Base-by-base conservation (phyloP, 768 basidiomycete species). In the Hygrocybe coccinea region DNA sequence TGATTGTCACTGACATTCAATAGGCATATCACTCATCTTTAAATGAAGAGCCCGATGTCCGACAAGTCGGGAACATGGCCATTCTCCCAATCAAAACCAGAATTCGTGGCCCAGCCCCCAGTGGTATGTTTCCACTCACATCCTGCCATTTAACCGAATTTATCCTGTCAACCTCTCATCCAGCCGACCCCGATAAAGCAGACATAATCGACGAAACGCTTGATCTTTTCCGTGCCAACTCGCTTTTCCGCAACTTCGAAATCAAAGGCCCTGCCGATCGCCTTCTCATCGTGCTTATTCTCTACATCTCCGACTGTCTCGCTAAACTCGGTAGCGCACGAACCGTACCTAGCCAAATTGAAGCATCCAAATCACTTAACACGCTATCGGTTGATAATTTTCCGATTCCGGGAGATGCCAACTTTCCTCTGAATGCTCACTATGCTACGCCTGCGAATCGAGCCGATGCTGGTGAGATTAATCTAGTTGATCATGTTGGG, bases 211-310 rank as follows among this genome's bases (percentile, higher is more conserved):
- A 97, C 72, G 97, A 99, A 73, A 87, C 93, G 1, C 78, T 99
- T 45, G 91, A 95, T 74, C 84, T 98, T 57, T 99, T 99, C 76
- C 89, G 97, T 54, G 95, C 95, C 66, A 99, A 99, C 74, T 97
- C 95, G 36, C 87, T 99, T 58, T 99, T 99, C 76, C 88, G 97
- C 66, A 98, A 98, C 76, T 99, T 98, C 65, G 97, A 99, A 78
- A 98, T 99, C 82, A 95, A 97, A 70, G 95, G 94, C 15, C 91
- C 92, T 53, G 93, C 94, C 50, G 95, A 97, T 78, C 86, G 95
- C 56, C 85, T 92, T 38, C 81, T 99, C 66, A 98, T 99, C 77
- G 84, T 98, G 69, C 84, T 98, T 65, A 97, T 98, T 70, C 87
- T 99, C 68, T 99, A 89, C 75, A 85, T 97, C 65, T 97, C 95